These are phyloP conservation scores for Suaeda aralocaspica DNA, from an alignment of 148 eudicot genomes.

Conservation along the genomic window DNA sequence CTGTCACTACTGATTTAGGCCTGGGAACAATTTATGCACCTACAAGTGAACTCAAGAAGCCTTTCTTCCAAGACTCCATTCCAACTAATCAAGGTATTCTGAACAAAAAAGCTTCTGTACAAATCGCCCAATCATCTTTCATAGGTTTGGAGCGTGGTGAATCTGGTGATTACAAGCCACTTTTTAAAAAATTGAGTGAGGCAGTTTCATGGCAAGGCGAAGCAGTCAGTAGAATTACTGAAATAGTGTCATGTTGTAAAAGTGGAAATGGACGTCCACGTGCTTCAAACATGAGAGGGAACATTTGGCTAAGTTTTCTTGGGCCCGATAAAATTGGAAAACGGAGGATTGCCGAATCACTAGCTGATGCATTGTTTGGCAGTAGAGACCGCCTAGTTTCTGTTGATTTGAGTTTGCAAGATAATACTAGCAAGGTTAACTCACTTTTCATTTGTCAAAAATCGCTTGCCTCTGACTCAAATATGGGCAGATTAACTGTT, in stretches of 20 bases:
- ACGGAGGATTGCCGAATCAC: slow-evolving; percentile 51
- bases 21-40: slow-evolving; percentile 49
- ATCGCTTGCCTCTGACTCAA: slow-evolving; percentile 29
- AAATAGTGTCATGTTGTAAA: slow-evolving; percentile 39
- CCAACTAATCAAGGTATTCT: slow-evolving; percentile 25
- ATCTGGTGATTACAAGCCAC: slow-evolving; percentile 49
- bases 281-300: slow-evolving; percentile 34
- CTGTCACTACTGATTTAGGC: slow-evolving; percentile 74
- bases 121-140: slow-evolving; percentile 21
- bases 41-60: slow-evolving; percentile 21
- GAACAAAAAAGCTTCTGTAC: slow-evolving; percentile 23
- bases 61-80: slow-evolving; percentile 23
- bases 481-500: slow-evolving; percentile 50
- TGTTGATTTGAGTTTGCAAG: slow-evolving; percentile 54
- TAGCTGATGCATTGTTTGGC: slow-evolving; percentile 71
- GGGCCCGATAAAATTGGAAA: slow-evolving; percentile 77
- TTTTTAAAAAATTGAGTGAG: slow-evolving; percentile 40
- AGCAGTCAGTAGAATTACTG: slow-evolving; percentile 36
- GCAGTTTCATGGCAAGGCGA: slow-evolving; percentile 49
- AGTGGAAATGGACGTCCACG: slow-evolving; percentile 36
- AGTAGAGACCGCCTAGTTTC: slow-evolving; percentile 47
- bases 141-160: slow-evolving; percentile 28
- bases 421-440: slow-evolving; percentile 26
- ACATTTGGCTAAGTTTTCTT: slow-evolving; percentile 58
- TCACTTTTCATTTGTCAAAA: slow-evolving; percentile 38